These are phyloP conservation scores for Forsythia viridissima DNA, from an alignment of 257 asterid genomes.

Conservation along the genomic window DNA sequence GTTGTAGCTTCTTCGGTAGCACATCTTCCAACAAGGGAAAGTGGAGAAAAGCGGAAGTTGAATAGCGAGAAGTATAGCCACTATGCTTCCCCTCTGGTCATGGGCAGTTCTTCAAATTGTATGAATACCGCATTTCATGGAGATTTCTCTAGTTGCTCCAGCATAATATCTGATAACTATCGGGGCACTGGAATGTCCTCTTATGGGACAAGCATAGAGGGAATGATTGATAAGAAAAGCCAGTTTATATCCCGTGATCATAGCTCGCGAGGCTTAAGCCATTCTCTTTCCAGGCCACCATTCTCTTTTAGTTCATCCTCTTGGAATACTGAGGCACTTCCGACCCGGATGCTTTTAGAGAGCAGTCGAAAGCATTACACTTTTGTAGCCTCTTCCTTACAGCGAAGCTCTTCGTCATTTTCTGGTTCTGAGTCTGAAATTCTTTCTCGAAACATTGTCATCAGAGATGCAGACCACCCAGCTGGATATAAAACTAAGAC, in stretches of 20 bases:
- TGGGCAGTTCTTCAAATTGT: constrained; percentile 32
- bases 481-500: constrained; percentile 31
- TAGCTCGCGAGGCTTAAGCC: constrained; percentile 27
- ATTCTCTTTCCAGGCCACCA: constrained; percentile 34
- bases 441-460: constrained; percentile 27
- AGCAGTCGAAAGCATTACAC: constrained; percentile 38
- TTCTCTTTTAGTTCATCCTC: constrained; percentile 49
- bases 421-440: constrained; percentile 49
- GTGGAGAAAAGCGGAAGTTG: constrained; percentile 38
- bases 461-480: constrained; percentile 31
- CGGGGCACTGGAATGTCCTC: constrained; percentile 30
- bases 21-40: constrained; percentile 33
- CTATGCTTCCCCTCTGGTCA: constrained; percentile 37
- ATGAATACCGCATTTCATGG: constrained; percentile 29
- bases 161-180: constrained; percentile 30
- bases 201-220: constrained; percentile 31
- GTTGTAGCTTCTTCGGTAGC: constrained; percentile 48
- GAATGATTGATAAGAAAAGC: constrained; percentile 28
- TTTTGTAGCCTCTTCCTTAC: constrained; percentile 45
- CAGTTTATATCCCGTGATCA: constrained; percentile 26
- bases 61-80: constrained; percentile 34
- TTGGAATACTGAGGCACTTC: constrained; percentile 39
- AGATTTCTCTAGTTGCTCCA: constrained; percentile 30
- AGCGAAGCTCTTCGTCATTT: constrained; percentile 39
- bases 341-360: constrained; percentile 35